These are phyloP conservation scores for Calycina herbarum DNA, from an alignment of 2,329 filamentous ascomycete genomes.

Conservation along the genomic window DNA sequence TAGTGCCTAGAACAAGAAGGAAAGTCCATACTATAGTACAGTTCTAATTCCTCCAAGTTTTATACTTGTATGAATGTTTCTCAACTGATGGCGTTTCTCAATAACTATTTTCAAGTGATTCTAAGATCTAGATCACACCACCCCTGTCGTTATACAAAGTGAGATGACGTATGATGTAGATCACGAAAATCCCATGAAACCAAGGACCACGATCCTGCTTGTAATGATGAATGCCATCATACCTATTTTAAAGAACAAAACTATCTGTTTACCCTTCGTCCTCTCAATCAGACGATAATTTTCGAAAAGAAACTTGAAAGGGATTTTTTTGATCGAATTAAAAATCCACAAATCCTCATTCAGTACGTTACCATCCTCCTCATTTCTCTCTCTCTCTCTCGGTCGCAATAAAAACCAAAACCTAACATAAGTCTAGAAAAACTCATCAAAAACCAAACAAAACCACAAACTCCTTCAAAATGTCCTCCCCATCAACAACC, in stretches of 20 bases:
- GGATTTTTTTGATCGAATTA: no score
- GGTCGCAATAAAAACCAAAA: no score
- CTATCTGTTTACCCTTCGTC: not conserved
- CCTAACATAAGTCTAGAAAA: no score
- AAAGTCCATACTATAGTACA: no score
- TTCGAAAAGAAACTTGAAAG: not conserved
- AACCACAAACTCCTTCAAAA: not conserved
- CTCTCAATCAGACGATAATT: not conserved
- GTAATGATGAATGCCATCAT: constrained; percentile 1
- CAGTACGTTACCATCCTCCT: not conserved
- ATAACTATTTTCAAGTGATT: no score
- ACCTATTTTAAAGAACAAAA: not conserved
- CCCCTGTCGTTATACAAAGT: not conserved
- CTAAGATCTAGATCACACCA: not conserved
- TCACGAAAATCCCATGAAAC: not conserved
- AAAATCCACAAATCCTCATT: not conserved
- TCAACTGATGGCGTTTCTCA: no score
- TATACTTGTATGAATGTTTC: no score
- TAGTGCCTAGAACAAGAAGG: no score
- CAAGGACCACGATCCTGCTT: not conserved
- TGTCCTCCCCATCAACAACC: not conserved
- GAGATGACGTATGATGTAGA: constrained; percentile 1
- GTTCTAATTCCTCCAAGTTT: no score
- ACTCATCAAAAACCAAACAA: no score
- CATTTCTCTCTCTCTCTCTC: not conserved